phyloP scores from a whole-genome alignment of 108 stramenopile genomes.

The Cyclotella cryptica region DNA sequence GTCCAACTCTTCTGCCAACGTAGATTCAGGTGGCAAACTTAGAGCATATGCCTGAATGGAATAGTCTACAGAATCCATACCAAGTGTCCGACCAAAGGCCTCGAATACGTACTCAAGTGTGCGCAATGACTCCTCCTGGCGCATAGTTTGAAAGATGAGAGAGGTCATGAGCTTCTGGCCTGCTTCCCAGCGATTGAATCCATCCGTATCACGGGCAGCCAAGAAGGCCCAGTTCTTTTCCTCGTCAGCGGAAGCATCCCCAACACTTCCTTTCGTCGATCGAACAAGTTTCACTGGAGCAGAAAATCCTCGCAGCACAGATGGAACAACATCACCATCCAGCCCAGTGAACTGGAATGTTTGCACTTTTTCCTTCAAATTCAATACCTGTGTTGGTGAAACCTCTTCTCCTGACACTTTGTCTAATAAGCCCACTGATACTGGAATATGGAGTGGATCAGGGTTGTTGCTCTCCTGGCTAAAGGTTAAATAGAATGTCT shows the following conservation, averaged over 20 bases:
- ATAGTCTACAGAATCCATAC: slow-evolving; percentile 44
- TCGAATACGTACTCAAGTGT: slow-evolving; percentile 50
- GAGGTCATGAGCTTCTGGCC: slow-evolving; percentile 59
- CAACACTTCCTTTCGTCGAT: not conserved
- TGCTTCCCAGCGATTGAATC: slow-evolving; percentile 85
- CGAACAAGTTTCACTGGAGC: slow-evolving; percentile 93
- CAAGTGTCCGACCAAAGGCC: slow-evolving; percentile 44
- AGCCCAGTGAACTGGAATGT: slow-evolving; percentile 84
- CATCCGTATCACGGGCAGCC: slow-evolving; percentile 77
- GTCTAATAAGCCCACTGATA: slow-evolving; percentile 92
- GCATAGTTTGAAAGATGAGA: slow-evolving; percentile 50
- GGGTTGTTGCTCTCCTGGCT: slow-evolving; percentile 62
- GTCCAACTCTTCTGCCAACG: slow-evolving; percentile 60
- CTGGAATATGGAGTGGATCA: slow-evolving; percentile 92
- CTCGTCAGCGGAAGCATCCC: slow-evolving; percentile 38
- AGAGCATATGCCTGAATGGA: slow-evolving; percentile 68
- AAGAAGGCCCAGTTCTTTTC: slow-evolving; percentile 65
- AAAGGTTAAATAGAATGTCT: slow-evolving; percentile 62
- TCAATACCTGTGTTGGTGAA: slow-evolving; percentile 78
- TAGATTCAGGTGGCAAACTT: slow-evolving; percentile 60
- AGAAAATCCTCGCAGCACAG: slow-evolving; percentile 91
- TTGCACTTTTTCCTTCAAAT: slow-evolving; percentile 84
- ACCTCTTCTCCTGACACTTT: slow-evolving; percentile 83
- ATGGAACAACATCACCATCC: slow-evolving; percentile 84
- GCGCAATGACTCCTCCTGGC: slow-evolving; percentile 13